phyloP scores from a whole-genome alignment of 257 asterid species.

The Capsicum chinense region DNA sequence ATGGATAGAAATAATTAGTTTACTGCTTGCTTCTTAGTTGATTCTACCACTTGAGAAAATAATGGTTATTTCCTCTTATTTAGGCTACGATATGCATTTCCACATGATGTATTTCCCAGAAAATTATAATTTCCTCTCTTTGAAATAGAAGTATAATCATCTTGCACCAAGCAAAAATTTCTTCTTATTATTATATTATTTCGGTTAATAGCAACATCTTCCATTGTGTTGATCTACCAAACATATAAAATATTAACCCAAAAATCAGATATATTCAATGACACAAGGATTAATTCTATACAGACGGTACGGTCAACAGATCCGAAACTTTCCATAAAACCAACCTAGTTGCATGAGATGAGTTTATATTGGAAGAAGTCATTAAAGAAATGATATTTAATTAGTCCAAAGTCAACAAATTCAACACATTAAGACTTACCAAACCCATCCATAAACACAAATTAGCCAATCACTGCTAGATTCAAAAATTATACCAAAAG shows the following conservation, averaged over 20 bases:
- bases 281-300: background rate
- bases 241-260: background rate
- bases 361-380: background rate
- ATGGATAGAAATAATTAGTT: background rate
- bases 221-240: background rate
- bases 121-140: background rate
- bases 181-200: background rate
- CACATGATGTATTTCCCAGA: background rate
- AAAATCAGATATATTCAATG: background rate
- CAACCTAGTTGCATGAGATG: constrained; percentile 16
- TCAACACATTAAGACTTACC: background rate
- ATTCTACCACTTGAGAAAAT: background rate
- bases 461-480: constrained; percentile 1
- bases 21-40: background rate
- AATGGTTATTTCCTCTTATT: background rate
- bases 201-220: background rate
- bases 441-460: constrained; percentile 14
- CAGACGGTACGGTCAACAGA: constrained; percentile 16
- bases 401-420: constrained; percentile 26
- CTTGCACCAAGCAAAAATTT: background rate
- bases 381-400: constrained; percentile 21
- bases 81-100: background rate
- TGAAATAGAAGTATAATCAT: background rate
- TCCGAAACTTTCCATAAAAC: constrained; percentile 15
- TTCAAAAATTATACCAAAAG: constrained; percentile 23